These are phyloP conservation scores for Dothidotthia symphoricarpi DNA, from an alignment of 2,329 filamentous ascomycete species.

Conservation along the genomic window DNA sequence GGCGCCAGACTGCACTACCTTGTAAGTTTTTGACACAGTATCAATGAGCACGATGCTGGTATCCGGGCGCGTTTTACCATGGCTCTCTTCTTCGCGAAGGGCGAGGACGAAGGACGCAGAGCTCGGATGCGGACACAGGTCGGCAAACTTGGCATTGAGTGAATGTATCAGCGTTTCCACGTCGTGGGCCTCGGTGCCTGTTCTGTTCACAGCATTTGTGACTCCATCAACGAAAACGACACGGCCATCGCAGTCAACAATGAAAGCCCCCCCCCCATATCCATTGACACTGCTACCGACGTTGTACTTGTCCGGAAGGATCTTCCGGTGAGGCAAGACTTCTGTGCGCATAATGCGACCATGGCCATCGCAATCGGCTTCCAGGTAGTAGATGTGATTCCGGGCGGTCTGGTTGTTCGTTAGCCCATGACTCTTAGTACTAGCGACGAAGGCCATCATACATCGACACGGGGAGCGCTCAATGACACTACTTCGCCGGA, in stretches of 20 bases:
- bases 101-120: slow-evolving; percentile 1
- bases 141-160: not conserved
- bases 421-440: not conserved
- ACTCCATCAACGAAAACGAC: slow-evolving; percentile 1
- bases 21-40: slow-evolving; percentile 1
- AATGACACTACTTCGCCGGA: not conserved
- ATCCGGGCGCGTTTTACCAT: not conserved
- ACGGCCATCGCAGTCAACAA: slow-evolving; percentile 1
- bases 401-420: not conserved
- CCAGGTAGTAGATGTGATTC: not conserved
- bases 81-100: not conserved
- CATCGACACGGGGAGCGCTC: not conserved
- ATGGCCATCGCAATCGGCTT: slow-evolving; percentile 1
- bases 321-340: not conserved
- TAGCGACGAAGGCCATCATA: slow-evolving; percentile 1
- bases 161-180: slow-evolving; percentile 1
- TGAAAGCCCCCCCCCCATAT: not conserved
- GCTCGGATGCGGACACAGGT: slow-evolving; percentile 1
- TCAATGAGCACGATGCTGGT: slow-evolving; percentile 1
- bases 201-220: slow-evolving; percentile 1
- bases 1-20: slow-evolving; percentile 1
- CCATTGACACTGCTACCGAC: slow-evolving; percentile 1
- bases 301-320: not conserved
- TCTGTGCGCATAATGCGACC: not conserved
- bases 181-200: not conserved